Base-by-base conservation (phyloP, 208 protist genomes). In the Crithidia bombi region DNA sequence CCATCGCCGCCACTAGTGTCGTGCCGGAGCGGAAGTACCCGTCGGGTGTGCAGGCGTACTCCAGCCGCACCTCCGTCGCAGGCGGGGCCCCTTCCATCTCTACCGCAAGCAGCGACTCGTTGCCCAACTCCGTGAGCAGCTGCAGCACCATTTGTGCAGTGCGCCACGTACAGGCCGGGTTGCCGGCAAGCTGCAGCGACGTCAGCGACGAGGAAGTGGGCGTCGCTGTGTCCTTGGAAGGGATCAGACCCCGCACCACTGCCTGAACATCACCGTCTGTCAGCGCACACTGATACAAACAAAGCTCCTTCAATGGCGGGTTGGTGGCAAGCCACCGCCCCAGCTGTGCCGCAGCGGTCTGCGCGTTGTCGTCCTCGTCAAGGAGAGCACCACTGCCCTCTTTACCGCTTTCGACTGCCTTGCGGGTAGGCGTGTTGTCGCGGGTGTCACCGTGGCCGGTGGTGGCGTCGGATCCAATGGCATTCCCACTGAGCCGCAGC, bases 201-300 rank as follows among this genome's bases (percentile, higher is more conserved):
- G 36, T 36, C 23, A 77, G 39, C 17, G 44, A 5, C 11, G 59
- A 64, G 3, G 57, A 43, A 10, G 44, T 38, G 21, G 57, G 30
- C 21, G 30, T 32, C 5, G 23, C 6, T 15, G 38, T 21, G 5
- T 65, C 36, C 14, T 30, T 58, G 11, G 54, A 32, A n/a, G 28
- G 23, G 0, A 62, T 28, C 10, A 93, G 75, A 5, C 67, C 83
- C 17, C 79, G 47, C 10, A 91, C 59, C 15, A 92, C 33, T 6
- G 65, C 65, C 30, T 82, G 69, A 57, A 87, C 74, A 43, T 85
- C 85, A 15, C 19, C 43, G 39, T 95, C 90, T 52, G 65, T 69
- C n/a, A 95, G 66, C 4, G 50, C 73, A 43, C 89, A 92, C 51
- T 95, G 79, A 41, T 82, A 85, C 10, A 95, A 54, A 12, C 72